phyloP scores from a whole-genome alignment of 129 eudicot species.

The Apium graveolens region DNA sequence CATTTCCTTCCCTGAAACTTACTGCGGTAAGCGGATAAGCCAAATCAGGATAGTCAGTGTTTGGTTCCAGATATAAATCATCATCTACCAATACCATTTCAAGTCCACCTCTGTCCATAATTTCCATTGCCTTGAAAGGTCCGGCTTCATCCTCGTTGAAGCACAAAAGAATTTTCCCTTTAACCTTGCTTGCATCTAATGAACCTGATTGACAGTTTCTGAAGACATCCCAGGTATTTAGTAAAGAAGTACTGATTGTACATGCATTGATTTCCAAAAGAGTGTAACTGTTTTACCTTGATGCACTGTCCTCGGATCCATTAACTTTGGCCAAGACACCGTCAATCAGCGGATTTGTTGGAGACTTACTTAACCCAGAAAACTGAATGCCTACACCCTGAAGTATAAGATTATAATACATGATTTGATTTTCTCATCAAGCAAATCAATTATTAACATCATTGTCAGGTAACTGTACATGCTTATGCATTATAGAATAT shows the following conservation, averaged over 20 bases:
- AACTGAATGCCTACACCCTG: constrained; percentile 80
- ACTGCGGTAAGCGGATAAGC: constrained; percentile 37
- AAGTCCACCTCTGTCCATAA: constrained; percentile 39
- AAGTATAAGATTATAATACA: neutral
- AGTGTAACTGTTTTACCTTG: constrained; percentile 38
- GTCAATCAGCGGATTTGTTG: constrained; percentile 36
- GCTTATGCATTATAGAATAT: too few relatives aligned
- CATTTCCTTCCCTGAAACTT: constrained; percentile 27
- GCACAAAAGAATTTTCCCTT: neutral
- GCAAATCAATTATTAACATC: too few relatives aligned
- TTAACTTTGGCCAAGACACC: constrained; percentile 41
- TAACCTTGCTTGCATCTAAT: too few relatives aligned
- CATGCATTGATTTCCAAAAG: too few relatives aligned
- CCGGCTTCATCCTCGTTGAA: constrained; percentile 18
- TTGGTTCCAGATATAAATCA: too few relatives aligned
- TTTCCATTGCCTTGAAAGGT: constrained; percentile 22
- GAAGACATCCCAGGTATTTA: constrained; percentile 1
- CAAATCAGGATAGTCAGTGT: too few relatives aligned
- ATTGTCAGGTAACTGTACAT: neutral
- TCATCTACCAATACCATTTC: too few relatives aligned
- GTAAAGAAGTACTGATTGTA: neutral
- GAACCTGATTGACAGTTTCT: too few relatives aligned
- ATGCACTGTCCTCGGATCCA: too few relatives aligned
- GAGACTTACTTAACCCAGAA: constrained; percentile 33
- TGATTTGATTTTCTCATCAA: too few relatives aligned